A percentile compares a stretch with the other conserved stretches of the same genome.
Conservation (phyloP, 805 yeast genomes). For the Teunomyces atbi region DNA sequence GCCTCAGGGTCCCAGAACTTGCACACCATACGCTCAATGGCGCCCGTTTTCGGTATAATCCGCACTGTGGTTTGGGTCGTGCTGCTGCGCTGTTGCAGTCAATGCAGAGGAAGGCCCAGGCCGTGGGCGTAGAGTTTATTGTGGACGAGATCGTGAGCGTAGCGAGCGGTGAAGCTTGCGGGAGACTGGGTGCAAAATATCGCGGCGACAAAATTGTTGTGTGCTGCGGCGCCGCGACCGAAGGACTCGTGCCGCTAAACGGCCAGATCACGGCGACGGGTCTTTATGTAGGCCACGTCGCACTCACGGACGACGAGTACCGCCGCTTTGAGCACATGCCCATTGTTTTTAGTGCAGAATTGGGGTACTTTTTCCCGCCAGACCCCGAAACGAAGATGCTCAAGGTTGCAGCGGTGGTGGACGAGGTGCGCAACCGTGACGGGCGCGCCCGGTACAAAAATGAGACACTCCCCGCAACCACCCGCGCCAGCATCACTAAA, state of each 20-base stretch:
- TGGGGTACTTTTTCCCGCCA: constrained; percentile 3
- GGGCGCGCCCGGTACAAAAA: neutral
- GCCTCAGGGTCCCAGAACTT: neutral
- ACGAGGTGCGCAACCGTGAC: neutral
- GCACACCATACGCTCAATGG: neutral
- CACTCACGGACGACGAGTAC: neutral
- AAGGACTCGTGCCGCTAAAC: neutral
- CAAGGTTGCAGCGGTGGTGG: constrained; percentile 1
- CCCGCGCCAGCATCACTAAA: neutral
- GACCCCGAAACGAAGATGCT: neutral
- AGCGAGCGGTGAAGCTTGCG: neutral
- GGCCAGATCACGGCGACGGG: neutral
- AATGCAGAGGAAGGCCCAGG: neutral
- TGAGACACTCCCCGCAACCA: neutral
- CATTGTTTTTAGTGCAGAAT: neutral
- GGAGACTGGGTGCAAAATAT: constrained; percentile 3
- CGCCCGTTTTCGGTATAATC: neutral
- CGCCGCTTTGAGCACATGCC: neutral
- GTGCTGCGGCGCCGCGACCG: constrained; percentile 1
- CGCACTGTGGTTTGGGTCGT: neutral
- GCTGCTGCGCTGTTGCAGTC: neutral
- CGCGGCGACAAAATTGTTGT: neutral
- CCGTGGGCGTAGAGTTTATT: neutral
- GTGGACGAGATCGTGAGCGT: neutral
- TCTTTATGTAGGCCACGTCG: neutral